Base-by-base conservation (phyloP, 129 eudicot genomes). In the Apium graveolens region DNA sequence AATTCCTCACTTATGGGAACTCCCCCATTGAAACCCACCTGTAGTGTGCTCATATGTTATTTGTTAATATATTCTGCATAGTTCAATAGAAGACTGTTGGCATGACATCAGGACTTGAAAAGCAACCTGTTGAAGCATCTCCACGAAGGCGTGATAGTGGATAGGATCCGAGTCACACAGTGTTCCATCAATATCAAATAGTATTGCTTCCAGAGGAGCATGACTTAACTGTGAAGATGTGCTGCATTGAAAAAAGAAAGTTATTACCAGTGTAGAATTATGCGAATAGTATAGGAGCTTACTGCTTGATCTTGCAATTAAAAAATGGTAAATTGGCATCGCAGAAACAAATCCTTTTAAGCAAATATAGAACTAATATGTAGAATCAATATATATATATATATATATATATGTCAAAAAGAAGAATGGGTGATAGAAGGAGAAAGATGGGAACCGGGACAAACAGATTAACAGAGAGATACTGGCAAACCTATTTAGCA, bases 181-280 rank as follows among this genome's bases (percentile, higher is more conserved):
- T 51, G 98, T 93, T 80, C 98, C 98, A 86, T 93, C 98, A 32
- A 93, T 87, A 75, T 91, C 98, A 73, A 93, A 93, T 37, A 93
- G 91, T 35, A 93, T 87, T 77, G 98, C 97, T 78, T 91, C 97
- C 65, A 93, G 81, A 49, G 98, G 98, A 85, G 90, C 90, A 74
- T 87, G 78, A 80, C 80, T 79, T 46, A 89, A 80, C 57, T 88
- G 86, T 10, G 89, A 89, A 66, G 69, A 65, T 43, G 62, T 83
- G 81, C 91, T 89, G 82, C 84, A 35, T 74, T 27, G 38, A 76
- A 73, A 77, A 74, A 55, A 37, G 27, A 48, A 74, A 81, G 43
- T 14, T 11, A 24, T 57, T 38, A 27, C 21, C 26, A 24, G 37
- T 10, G 76, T 43, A 11, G 27, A 72, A 42, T 39, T n/a, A 72